Base-by-base conservation (phyloP, 108 stramenopile species). In the Cyclotella choctawhatcheeana region DNA sequence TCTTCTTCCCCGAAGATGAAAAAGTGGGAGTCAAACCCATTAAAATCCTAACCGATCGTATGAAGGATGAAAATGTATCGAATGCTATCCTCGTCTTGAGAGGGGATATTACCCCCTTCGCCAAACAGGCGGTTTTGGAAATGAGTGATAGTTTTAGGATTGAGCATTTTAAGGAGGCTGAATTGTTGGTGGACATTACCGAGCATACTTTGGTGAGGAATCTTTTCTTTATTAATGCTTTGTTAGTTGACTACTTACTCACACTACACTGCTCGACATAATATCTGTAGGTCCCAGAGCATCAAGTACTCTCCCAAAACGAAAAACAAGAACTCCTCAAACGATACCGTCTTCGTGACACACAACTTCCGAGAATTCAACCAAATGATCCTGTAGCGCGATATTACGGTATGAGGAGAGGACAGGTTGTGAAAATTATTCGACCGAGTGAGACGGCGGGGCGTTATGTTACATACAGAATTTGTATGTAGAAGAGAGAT, bases 401-500 rank as follows among this genome's bases (percentile, higher is more conserved):
- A 35, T 99, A 97, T 73, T 99, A 95, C 77, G 99, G 99, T 33
- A 90, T 99, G 97, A 92, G 89, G 72, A 77, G 96, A 59, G 98
- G 98, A 24, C 88, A 97, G 60, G 98, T 99, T 16, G 98, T 99
- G 32, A 99, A 99, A 74, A 99, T 99, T 74, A 98, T 98, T 67
- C 91, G 99, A 58, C 97, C 98, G 10, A 92, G 90, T 34, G 99
- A 99, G 69, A 99, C 99, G 26, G 99, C 99, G 8, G 99, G 99
- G 13, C 89, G 99, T 12, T 99, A 99, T 77, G 97, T 99, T 21
- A 99, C 99, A 0, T 99, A 99, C 82, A 88, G 99, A 24, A 89
- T 99, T 62, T 99, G 98, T 69, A 92, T 98, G 85, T 99, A 94
- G 27, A 30, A 4, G 8, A 31, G 29, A 56, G 5, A 6, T 31